phyloP scores from a whole-genome alignment of 495 filamentous ascomycete species.

The Chaetomium fimeti region DNA sequence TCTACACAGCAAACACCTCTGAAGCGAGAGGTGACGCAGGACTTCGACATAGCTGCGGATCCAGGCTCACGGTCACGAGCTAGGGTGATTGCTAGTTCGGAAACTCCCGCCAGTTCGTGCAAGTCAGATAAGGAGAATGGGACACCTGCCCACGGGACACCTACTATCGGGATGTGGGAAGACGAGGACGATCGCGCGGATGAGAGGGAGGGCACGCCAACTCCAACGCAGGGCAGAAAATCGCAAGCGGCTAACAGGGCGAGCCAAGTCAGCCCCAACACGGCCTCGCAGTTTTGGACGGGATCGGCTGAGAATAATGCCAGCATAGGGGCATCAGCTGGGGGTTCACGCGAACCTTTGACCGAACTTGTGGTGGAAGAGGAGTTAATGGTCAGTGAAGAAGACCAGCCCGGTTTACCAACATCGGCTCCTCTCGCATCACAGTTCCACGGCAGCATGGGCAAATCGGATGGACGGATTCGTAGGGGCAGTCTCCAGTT shows the following conservation, averaged over 20 bases:
- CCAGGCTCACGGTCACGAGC: conserved; percentile 7
- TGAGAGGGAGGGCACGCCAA: conserved; percentile 3
- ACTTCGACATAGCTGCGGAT: not conserved
- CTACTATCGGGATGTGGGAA: conserved; percentile 18
- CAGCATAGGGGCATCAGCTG: not conserved
- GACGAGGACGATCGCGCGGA: conserved; percentile 15
- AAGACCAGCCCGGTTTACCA: conserved; percentile 12
- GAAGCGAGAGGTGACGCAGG: not conserved
- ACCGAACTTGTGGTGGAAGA: not conserved
- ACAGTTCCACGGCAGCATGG: not conserved
- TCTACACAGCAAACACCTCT: conserved; percentile 12
- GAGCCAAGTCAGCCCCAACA: conserved; percentile 12
- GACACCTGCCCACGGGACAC: conserved; percentile 19
- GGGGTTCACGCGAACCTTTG: not conserved
- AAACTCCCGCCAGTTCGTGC: conserved; percentile 19
- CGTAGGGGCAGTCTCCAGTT: not conserved
- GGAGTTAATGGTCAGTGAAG: not conserved
- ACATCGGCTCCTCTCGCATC: conserved; percentile 8
- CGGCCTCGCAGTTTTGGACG: conserved; percentile 16
- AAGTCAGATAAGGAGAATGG: conserved; percentile 34
- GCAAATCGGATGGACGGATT: too few relatives aligned
- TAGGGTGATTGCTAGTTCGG: not conserved
- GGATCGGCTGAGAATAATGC: not conserved
- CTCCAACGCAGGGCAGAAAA: conserved; percentile 14
- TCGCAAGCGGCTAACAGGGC: conserved; percentile 1